Evolutionary conservation across 352 stramenopile genomes (phyloP).

Genomic region (Pythium apleroticum): DNA sequence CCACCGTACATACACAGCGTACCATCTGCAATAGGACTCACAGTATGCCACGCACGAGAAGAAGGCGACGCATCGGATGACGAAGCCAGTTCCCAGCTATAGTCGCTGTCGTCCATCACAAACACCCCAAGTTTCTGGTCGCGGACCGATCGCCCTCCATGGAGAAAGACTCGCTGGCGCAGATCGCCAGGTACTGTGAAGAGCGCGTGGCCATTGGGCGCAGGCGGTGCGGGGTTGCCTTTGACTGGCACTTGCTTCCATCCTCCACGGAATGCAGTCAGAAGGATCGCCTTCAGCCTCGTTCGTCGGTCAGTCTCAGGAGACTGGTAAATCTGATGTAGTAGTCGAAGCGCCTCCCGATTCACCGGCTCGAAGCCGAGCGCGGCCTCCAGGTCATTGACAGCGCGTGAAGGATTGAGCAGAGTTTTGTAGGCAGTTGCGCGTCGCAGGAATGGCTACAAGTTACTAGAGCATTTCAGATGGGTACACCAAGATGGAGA

Average conservation of each 20-base stretch:
- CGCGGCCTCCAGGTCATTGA: conserved; percentile 45
- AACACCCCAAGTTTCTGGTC: conserved; percentile 58
- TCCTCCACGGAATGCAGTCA: conserved; percentile 39
- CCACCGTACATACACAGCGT: conserved; percentile 55
- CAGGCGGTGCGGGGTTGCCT: conserved; percentile 65
- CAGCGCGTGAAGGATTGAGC: conserved; percentile 25
- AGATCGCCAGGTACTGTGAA: conserved; percentile 37
- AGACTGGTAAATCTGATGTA: conserved; percentile 32
- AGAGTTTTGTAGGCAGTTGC: conserved; percentile 43
- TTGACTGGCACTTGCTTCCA: conserved; percentile 46
- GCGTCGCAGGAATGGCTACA: conserved; percentile 57
- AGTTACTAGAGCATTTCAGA: background rate
- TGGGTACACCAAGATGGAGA: background rate
- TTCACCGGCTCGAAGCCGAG: conserved; percentile 51
- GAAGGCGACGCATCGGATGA: conserved; percentile 32
- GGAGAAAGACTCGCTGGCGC: conserved; percentile 30
- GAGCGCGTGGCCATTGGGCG: conserved; percentile 64
- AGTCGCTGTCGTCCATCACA: conserved; percentile 42
- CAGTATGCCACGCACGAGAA: conserved; percentile 60
- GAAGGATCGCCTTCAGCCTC: conserved; percentile 30
- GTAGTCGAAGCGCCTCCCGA: conserved; percentile 45
- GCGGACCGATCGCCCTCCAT: conserved; percentile 57
- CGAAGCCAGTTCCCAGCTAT: conserved; percentile 47
- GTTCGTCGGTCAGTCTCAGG: conserved; percentile 21
- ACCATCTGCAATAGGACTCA: conserved; percentile 28